Base-by-base conservation (phyloP, 108 stramenopile genomes). In the Phaeodactylum tricornutum region DNA sequence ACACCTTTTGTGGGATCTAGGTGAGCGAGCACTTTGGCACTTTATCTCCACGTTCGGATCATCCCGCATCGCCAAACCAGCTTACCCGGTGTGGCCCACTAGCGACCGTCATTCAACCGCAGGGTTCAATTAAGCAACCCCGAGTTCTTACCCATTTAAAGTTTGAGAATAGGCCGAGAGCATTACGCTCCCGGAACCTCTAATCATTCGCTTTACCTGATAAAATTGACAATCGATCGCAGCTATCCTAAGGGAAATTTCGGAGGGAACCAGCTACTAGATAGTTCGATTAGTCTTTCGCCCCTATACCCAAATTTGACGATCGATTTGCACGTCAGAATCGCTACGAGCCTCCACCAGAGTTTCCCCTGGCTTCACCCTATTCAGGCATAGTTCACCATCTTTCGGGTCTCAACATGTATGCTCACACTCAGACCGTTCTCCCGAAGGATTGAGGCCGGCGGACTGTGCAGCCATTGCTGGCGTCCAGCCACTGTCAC, bases 161-260 rank as follows among this genome's bases (percentile, higher is more conserved):
- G 85, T 92, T 88, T 93, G 91, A 93, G 91, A 93, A 93, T 88
- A 88, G 91, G 90, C 72, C 77, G 68, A 93, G 79, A 60, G 61
- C 73, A 76, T 83, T 86, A 49, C 85, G 66, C 67, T 77, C 85
- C 92, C 75, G 77, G 72, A 72, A 73, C 91, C 91, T 92, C 91
- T 86, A 92, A 87, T 92, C 91, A 92, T 92, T 92, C 82, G 92
- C 92, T 93, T 93, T 93, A 93, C 92, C 92, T 84, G 81, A 93
- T 84, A 84, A 84, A 82, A 87, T 79, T 93, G 77, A 74, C 22
- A 47, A 68, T 62, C 61, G 64, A 80, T 80, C 58, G 74, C 71
- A 80, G 85, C 90, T 92, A 92, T 92, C 89, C 89, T 87, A 74
- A 92, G 89, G 84, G 90, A 92, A 92, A 92, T 83, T 87, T 93